Evolutionary conservation across 2,329 filamentous ascomycete genomes (phyloP), one percentile per base, ranked within the genome.

Genomic region (Ophiocordyceps camponoti-rufipedis): DNA sequence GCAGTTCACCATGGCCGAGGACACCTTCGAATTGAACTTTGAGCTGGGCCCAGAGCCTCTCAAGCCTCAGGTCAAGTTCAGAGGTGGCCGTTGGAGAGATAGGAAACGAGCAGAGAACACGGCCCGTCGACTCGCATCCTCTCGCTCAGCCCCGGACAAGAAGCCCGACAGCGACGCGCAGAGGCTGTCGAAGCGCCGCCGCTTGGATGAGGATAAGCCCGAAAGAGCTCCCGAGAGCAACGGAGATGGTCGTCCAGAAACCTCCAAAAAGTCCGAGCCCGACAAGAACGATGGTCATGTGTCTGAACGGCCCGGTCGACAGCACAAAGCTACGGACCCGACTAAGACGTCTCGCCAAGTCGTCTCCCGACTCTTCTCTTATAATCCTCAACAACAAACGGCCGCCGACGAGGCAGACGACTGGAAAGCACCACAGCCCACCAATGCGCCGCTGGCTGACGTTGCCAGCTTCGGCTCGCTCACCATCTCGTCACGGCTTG

Each of bases 1-100:
- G 14, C 14, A 1, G n/a, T 23, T 23, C 23, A 23, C 5, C 23
- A 95, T 96, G 88, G 85, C 85, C 44, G 88, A 96, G 68, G 85
- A 94, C 78, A 87, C 87, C 53, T 83, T 98, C 77, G 74, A 95
- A 47, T 70, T 96, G 58, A 96, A 96, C 56, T 95, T 96, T 60
- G 80, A 86, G 54, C 68, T 94, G 47, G 74, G 76, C 28, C 78
- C 85, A 49, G 73, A 68, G 16, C 73, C 82, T 12, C 60, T 85
- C 45, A 72, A 79, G 48, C 69, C 73, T 6, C 66, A 74, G 45
- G 67, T 74, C 49, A 78, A 71, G 53, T 85, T 93, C 62, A 91
- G 83, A 59, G 91, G 91, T 53, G 91, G 91, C n/a, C 76, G 78
- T 54, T 98, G 91, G 91, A 82, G 84, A 58, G 88, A 94, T 59